Evolutionary conservation across 345 rosid species (phyloP), one percentile per base, ranked within the genome.

Genomic region (Anastatica hierochuntica): DNA sequence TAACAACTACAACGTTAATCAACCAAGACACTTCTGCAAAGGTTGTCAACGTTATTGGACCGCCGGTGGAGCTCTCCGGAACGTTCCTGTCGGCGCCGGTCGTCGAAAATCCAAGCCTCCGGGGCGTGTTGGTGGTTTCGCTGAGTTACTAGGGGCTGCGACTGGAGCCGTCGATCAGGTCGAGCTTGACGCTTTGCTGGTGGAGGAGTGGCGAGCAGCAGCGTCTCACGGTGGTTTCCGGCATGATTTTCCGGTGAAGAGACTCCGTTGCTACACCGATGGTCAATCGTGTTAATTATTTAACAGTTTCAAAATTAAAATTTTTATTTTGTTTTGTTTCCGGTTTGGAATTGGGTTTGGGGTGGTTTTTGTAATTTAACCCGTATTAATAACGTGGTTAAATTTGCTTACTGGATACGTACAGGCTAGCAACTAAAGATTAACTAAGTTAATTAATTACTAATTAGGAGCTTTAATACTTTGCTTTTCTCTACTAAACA

Each of bases 21-120:
- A 87, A 72, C 98, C 98, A n/a, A 62, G 98, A 44, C 95, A 90
- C 58, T 90, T 84, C 70, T 90, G 98, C 47, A 90, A 77, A 76
- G 96, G 96, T 37, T 90, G 98, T 68, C 98, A 90, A 59, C 77
- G 98, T 69, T 90, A 90, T 60, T 90, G 98, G 98, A 90, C 98
- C 0, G 95, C 95, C 1, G 98, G 98, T 10, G 98, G 98, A 16
- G 92, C 92, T 57, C 92, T 90, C 23, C 72, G 98, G 20, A 87
- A 90, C 56, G 98, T 90, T 20, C 98, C 98, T 0, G 80, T 90
- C 0, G 96, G 96, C 0, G 95, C 98, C 8, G 98, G 98, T 43
- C 95, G 98, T 6, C 83, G 98, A 63, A 90, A 87, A 53, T 42
- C 72, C 43, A 90, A 82, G 72, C 88, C 87, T 1, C 84, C 82